phyloP scores from a whole-genome alignment of 2,329 filamentous ascomycete species.

The Cyclaneusma minus region DNA sequence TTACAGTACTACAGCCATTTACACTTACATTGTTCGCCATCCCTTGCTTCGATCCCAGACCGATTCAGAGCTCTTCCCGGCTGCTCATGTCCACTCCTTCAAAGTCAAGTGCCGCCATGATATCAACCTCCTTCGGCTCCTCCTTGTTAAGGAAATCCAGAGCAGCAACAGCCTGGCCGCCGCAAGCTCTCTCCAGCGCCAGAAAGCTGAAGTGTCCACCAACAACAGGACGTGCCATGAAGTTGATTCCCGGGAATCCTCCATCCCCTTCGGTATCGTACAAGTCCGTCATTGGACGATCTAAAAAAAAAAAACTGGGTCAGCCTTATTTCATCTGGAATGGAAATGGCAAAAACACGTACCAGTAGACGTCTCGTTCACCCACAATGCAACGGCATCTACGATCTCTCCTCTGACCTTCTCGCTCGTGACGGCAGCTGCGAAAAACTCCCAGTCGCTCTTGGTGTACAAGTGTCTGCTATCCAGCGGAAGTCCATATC shows the following conservation, averaged over 20 bases:
- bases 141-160: slow-evolving; percentile 32
- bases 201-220: slow-evolving; percentile 78
- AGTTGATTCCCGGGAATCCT: slow-evolving; percentile 56
- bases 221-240: slow-evolving; percentile 71
- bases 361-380: slow-evolving; percentile 66
- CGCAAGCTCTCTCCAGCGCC: slow-evolving; percentile 67
- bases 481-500: slow-evolving; percentile 71
- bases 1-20: too few species aligned
- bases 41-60: too few species aligned
- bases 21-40: too few species aligned
- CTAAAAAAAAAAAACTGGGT: slow-evolving; percentile 17
- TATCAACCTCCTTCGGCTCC: slow-evolving; percentile 5
- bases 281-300: slow-evolving; percentile 66
- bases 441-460: slow-evolving; percentile 85
- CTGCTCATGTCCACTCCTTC: too few species aligned
- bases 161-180: slow-evolving; percentile 45
- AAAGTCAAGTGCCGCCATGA: neutral
- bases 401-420: slow-evolving; percentile 56
- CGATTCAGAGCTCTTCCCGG: too few species aligned
- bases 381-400: slow-evolving; percentile 59
- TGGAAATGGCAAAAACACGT: slow-evolving; percentile 11
- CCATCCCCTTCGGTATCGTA: slow-evolving; percentile 69
- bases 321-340: slow-evolving; percentile 1
- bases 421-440: slow-evolving; percentile 60
- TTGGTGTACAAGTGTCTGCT: slow-evolving; percentile 74